Evolutionary conservation across 306 rosid genomes (phyloP).

Genomic region (Quercus cerris): DNA sequence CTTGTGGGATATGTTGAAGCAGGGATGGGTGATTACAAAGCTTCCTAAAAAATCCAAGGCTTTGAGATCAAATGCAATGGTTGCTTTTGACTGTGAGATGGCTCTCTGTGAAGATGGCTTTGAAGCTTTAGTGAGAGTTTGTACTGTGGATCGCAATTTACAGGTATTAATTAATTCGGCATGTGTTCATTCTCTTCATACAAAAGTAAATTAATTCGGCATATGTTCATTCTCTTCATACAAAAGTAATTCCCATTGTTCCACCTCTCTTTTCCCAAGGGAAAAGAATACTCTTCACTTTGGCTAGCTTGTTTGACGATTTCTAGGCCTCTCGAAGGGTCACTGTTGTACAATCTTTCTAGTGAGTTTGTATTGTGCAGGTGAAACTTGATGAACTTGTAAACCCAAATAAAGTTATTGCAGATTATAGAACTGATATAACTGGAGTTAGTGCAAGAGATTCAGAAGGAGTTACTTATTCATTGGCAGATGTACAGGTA

Average conservation of each 20-base stretch:
- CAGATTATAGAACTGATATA: slow-evolving; percentile 70
- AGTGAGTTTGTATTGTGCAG: slow-evolving; percentile 45
- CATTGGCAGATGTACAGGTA: slow-evolving; percentile 79
- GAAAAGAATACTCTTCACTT: neutral
- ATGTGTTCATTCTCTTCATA: no score
- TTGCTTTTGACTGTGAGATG: slow-evolving; percentile 98
- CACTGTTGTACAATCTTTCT: slow-evolving; percentile 2
- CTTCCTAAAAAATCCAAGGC: slow-evolving; percentile 42
- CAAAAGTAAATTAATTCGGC: no score
- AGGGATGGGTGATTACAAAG: slow-evolving; percentile 76
- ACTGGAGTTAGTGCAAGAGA: slow-evolving; percentile 69
- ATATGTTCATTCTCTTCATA: slow-evolving; percentile 1
- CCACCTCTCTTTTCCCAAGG: neutral
- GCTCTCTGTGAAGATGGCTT: slow-evolving; percentile 86
- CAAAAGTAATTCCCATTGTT: neutral
- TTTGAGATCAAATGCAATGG: slow-evolving; percentile 46
- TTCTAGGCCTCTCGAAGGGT: neutral
- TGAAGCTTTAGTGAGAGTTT: slow-evolving; percentile 76
- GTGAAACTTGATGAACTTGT: slow-evolving; percentile 68
- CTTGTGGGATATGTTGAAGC: slow-evolving; percentile 26
- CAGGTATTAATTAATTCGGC: slow-evolving; percentile 44
- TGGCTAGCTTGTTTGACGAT: neutral
- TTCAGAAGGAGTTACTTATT: slow-evolving; percentile 54
- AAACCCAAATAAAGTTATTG: slow-evolving; percentile 55
- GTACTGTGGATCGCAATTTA: slow-evolving; percentile 69